phyloP scores from a whole-genome alignment of 2,329 filamentous ascomycete genomes.

The Bisporella sp. region DNA sequence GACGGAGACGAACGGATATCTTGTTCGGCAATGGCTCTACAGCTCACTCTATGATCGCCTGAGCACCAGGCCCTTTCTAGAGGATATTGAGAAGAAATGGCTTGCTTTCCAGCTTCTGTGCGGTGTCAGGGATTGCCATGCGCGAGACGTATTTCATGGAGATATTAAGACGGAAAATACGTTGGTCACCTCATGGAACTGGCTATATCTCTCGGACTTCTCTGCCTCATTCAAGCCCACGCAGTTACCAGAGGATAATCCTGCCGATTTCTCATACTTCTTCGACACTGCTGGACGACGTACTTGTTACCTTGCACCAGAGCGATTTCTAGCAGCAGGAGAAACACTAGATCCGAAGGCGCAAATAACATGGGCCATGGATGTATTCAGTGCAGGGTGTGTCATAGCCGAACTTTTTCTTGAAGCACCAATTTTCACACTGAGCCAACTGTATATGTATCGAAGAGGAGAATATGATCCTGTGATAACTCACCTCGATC shows the following conservation, averaged over 20 bases:
- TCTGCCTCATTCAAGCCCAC: constrained; percentile 93
- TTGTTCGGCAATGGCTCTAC: constrained; percentile 92
- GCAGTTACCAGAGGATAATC: constrained; percentile 90
- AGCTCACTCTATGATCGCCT: constrained; percentile 96
- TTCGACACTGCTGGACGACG: constrained; percentile 89
- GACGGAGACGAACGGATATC: constrained; percentile 83
- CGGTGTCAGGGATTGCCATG: constrained; percentile 85
- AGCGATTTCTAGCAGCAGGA: constrained; percentile 73
- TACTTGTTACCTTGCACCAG: constrained; percentile 92
- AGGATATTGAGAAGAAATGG: constrained; percentile 99
- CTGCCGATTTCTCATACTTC: constrained; percentile 94
- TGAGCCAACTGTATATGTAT: constrained; percentile 94
- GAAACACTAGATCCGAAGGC: constrained; percentile 57
- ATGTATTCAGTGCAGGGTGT: constrained; percentile 94
- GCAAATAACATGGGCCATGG: constrained; percentile 87
- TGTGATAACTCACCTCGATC: constrained; percentile 68
- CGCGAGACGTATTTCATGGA: constrained; percentile 84
- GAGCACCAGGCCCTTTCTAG: constrained; percentile 91
- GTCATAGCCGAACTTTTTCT: constrained; percentile 95
- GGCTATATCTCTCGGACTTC: constrained; percentile 97
- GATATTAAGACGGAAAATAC: constrained; percentile 99
- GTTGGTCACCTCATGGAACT: constrained; percentile 97
- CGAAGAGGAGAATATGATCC: constrained; percentile 89
- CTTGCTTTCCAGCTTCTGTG: constrained; percentile 92
- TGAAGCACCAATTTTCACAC: constrained; percentile 92